Percentiles rank a stretch among this genome's conserved stretches.
Evolutionary conservation across 164 flowering plant genomes (phyloP).

Genomic region (Brasenia schreberi): DNA sequence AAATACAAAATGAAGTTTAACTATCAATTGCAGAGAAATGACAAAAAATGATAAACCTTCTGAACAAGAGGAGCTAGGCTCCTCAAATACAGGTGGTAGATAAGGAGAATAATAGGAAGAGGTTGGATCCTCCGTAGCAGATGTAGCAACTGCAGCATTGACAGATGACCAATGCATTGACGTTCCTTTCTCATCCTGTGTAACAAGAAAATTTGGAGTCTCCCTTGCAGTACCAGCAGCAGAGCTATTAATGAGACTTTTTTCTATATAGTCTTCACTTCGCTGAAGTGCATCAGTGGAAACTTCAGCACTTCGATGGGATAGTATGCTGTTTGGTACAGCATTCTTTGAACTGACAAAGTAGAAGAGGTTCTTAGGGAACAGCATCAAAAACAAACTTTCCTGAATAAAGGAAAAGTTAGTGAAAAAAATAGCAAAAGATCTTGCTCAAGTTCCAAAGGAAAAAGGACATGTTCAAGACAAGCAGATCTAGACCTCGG

Average conservation of each 20-base stretch:
- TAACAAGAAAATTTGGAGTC: slow-evolving; percentile 21
- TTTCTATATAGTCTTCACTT: slow-evolving; percentile 29
- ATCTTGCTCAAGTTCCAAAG: neutral
- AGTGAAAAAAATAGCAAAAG: slow-evolving; percentile 16
- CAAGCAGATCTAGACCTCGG: too few relatives aligned
- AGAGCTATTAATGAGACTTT: slow-evolving; percentile 52
- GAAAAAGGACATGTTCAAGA: too few relatives aligned
- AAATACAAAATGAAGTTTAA: neutral
- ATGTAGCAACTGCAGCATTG: slow-evolving; percentile 30
- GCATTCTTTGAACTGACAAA: slow-evolving; percentile 23
- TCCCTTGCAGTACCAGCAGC: slow-evolving; percentile 49
- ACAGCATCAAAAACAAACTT: neutral
- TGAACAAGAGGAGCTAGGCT: slow-evolving; percentile 88
- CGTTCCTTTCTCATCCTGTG: slow-evolving; percentile 40
- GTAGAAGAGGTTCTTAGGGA: neutral
- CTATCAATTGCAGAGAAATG: neutral
- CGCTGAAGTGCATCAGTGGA: slow-evolving; percentile 18
- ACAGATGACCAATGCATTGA: slow-evolving; percentile 57
- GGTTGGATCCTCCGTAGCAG: slow-evolving; percentile 46
- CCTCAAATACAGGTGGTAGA: slow-evolving; percentile 85
- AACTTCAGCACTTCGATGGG: slow-evolving; percentile 16
- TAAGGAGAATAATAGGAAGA: slow-evolving; percentile 49
- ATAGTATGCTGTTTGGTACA: slow-evolving; percentile 24
- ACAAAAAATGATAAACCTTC: slow-evolving; percentile 41
- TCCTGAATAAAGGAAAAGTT: neutral